Percentiles rank a stretch among this genome's conserved stretches.
These are phyloP conservation scores for Entrophospora sp. DNA, from an alignment of 192 early-diverging fungal genomes.

Conservation along the genomic window DNA sequence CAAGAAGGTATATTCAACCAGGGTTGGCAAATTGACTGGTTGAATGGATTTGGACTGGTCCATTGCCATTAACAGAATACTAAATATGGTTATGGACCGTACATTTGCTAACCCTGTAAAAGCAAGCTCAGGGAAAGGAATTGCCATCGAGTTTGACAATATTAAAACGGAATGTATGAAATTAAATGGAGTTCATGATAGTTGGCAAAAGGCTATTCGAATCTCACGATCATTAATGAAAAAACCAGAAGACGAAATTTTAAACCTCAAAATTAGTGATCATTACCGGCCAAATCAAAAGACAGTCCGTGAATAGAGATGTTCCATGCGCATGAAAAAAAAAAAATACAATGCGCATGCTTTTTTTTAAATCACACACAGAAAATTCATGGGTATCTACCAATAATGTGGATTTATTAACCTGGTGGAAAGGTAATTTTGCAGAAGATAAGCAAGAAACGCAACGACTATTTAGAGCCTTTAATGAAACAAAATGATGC, in stretches of 20 bases:
- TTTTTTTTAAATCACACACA: no score
- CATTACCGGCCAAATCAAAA: neutral
- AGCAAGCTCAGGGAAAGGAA: neutral
- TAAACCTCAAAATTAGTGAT: neutral
- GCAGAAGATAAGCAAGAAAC: neutral
- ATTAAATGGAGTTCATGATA: neutral
- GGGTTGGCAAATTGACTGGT: no score
- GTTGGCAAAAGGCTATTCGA: neutral
- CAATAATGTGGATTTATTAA: no score
- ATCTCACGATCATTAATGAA: neutral
- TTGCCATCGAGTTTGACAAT: neutral
- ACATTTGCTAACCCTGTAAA: no score
- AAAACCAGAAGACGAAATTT: constrained; percentile 7
- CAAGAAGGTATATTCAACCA: no score
- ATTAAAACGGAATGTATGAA: neutral
- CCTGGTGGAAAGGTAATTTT: no score
- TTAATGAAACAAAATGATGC: neutral
- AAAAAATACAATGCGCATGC: no score
- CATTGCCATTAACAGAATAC: no score
- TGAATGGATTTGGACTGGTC: no score
- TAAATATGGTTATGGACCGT: no score
- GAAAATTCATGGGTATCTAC: no score
- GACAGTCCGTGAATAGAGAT: neutral
- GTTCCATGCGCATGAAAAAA: no score
- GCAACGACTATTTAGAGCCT: neutral